Base-by-base conservation (phyloP, 345 rosid species). In the Sisymbrium altissimum region DNA sequence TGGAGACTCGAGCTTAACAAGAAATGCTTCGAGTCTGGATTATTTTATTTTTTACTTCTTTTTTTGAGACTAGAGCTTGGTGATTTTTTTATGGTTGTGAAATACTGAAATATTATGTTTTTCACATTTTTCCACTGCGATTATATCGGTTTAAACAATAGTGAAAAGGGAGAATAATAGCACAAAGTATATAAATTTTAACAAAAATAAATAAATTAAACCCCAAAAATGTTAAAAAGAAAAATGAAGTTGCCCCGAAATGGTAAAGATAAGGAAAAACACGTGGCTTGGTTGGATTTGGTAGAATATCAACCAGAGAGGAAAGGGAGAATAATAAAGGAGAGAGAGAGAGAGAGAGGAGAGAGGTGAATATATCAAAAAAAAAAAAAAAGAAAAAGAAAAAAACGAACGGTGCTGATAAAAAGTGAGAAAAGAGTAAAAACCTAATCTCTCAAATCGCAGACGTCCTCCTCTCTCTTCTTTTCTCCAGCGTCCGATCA, bases 401-500 rank as follows among this genome's bases (percentile, higher is more conserved):
- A 25, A 35, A 65, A 87, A 87, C 86, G 68, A 86, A 87, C 95
- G 92, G 95, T 82, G 88, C 44, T 83, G 95, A 89, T 86, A 87
- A 77, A 70, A 61, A 68, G 69, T 40, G 4, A 19, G 0, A 10
- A 74, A 74, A 68, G 48, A 8, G 43, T 32, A 44, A 75, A 53
- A 79, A 75, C 82, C 82, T 75, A 53, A 64, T 60, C 52, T 48
- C 78, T 76, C 64, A 82, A 90, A 23, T 90, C 90, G 53, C 76
- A 82, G 86, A 78, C 89, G 85, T 81, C 84, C 64, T 81, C 88
- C 79, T 79, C 36, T 79, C 36, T 83, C 80, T 78, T 80, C 27
- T 63, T 83, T 84, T 93, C 88, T 93, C 90, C 84, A 93, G 92
- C 98, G 98, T 93, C 91, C 91, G 97, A 93, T 93, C 66, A 76